A percentile compares a stretch with the other conserved stretches of the same genome.
These are phyloP conservation scores for Spiraea crenata DNA, from an alignment of 331 rosid genomes.

Conservation along the genomic window DNA sequence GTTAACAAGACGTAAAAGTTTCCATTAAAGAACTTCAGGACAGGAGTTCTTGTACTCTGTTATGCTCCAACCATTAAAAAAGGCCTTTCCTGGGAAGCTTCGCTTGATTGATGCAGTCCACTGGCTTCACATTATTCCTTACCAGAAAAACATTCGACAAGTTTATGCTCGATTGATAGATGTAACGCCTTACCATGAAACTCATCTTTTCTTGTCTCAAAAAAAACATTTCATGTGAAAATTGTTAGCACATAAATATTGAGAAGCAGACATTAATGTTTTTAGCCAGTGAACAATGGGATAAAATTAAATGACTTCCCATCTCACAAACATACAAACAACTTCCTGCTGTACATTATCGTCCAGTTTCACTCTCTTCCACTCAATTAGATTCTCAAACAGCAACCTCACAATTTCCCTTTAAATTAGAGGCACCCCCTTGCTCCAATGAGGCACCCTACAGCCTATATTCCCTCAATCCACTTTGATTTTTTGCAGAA, in stretches of 20 bases:
- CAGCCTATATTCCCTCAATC: neutral
- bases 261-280: neutral
- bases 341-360: slow-evolving; percentile 42
- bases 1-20: no score
- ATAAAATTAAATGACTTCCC: neutral
- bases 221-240: neutral
- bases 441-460: slow-evolving; percentile 13
- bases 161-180: neutral
- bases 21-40: no score
- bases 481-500: neutral
- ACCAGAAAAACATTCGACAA: neutral
- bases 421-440: slow-evolving; percentile 30
- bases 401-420: slow-evolving; percentile 41
- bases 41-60: no score
- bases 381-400: slow-evolving; percentile 39
- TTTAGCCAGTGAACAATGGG: neutral
- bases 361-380: slow-evolving; percentile 40
- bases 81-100: neutral
- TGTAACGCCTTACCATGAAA: neutral
- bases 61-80: no score
- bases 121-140: neutral
- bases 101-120: no score
- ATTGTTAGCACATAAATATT: neutral
- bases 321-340: slow-evolving; percentile 40
- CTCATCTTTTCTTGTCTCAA: no score